Base-by-base conservation (phyloP, 305 asterid species). In the Ilex paraguariensis region DNA sequence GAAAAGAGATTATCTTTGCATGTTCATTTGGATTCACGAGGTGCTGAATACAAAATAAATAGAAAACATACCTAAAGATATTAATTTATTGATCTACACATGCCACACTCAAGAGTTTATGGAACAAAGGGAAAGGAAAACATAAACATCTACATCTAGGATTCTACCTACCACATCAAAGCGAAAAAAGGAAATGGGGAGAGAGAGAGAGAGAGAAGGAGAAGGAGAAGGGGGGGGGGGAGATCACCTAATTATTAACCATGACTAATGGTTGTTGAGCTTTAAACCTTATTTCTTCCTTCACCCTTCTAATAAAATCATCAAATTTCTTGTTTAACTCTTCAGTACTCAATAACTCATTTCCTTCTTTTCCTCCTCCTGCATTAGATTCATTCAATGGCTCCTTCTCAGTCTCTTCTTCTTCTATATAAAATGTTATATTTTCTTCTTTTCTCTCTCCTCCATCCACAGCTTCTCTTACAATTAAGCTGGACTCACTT, bases 241-340 rank as follows among this genome's bases (percentile, higher is more conserved):
- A 4, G 1, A 12, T 61, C 51, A 77, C 21, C 70, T 77, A 13
- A 77, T 72, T 40, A 57, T 31, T 5, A 64, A 51, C 21, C 28
- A 21, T 21, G 28, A 21, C 28, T 21, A 21, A 21, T 21, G 71
- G 73, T 14, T 71, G 71, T 33, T 63, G 75, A 60, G 78, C 70
- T 54, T 72, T 69, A 32, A 76, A 60, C 65, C 77, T 72, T 15
- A 79, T 66, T 30, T 67, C 71, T 67, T 76, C 75, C 75, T 73
- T 79, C 77, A 76, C 76, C 65, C 64, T 79, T 52, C 69, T 67
- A 17, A 79, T 79, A 50, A 79, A 79, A 32, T 79, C 84, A 3
- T 75, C 84, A 14, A 73, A 79, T 50, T 76, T 79, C 67, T 75
- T 66, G 75, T 79, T 76, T 49, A 79, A 60, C 50, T 79, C 84